Evolutionary conservation across 2,329 filamentous ascomycete species (phyloP).

Genomic region (Uncinocarpus reesii): DNA sequence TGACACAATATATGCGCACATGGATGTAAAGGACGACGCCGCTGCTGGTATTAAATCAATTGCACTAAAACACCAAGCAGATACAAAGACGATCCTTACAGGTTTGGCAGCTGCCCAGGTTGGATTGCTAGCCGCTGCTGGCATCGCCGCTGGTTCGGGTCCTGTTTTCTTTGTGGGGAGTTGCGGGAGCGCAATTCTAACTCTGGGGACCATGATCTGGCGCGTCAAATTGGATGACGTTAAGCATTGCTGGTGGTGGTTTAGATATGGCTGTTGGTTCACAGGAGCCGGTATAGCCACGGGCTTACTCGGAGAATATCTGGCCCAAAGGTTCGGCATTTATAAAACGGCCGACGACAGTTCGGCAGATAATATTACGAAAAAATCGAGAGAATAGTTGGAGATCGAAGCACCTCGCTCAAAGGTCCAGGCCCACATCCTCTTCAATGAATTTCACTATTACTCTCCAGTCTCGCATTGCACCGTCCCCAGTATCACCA

Average conservation of each 20-base stretch:
- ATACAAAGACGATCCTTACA: constrained; percentile 37
- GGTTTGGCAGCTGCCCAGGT: constrained; percentile 35
- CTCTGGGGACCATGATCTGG: constrained; percentile 50
- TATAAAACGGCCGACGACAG: not conserved
- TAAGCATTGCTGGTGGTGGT: constrained; percentile 55
- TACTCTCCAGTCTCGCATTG: constrained; percentile 65
- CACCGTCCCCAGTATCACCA: constrained; percentile 67
- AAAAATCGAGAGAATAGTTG: not conserved
- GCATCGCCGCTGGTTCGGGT: constrained; percentile 44
- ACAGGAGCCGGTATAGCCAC: constrained; percentile 50
- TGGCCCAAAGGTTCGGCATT: constrained; percentile 18
- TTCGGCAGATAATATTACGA: not conserved
- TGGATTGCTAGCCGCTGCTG: constrained; percentile 35
- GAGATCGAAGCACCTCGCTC: not conserved
- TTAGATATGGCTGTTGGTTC: constrained; percentile 51
- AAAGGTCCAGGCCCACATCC: constrained; percentile 1
- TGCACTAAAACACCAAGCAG: constrained; percentile 40
- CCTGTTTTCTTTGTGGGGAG: constrained; percentile 50
- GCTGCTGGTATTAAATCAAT: constrained; percentile 44
- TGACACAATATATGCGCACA: constrained; percentile 45
- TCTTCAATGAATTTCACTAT: constrained; percentile 56
- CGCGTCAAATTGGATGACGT: constrained; percentile 48
- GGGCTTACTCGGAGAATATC: constrained; percentile 48
- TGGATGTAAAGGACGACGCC: constrained; percentile 43
- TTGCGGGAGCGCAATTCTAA: constrained; percentile 47